Evolutionary conservation across 2,329 filamentous ascomycete species (phyloP), one percentile per base, ranked within the genome.

Genomic region (Endoconidiophora polonica): DNA sequence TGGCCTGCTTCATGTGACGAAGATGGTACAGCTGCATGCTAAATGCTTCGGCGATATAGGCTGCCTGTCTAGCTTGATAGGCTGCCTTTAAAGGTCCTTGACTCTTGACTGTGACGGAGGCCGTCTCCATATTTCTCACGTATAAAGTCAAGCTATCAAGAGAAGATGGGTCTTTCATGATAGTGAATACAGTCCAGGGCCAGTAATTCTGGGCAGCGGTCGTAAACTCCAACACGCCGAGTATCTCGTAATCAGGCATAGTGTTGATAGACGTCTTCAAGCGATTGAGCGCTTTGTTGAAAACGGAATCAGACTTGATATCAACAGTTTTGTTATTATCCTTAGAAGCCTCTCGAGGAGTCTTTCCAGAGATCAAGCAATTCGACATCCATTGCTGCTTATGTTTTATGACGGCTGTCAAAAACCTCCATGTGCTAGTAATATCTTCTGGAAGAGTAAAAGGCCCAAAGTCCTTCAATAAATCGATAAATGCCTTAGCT

Each of bases 371-470:
- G 38, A 96, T 76, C 6, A 98, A 72, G 60, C 88, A 94, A 54
- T 94, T 86, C 0, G 90, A 86, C 68, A 98, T 85, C 85, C 90
- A 96, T 60, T 94, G 88, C 61, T 98, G 91, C 55, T 86, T 81
- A 61, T 86, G 88, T 56, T 83, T 83, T 54, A 98, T 76, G 44
- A 96, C 81, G 2, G 82, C 80, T 2, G 88, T 84, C 48, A 96
- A 78, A 59, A 98, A 80, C 51, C 76, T 77, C 91, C 90, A 98
- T 18, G 86, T 81, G 5, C 72, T 70, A 40, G 77, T 74, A 39
- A 83, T 77, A 49, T 86, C 76, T 4, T 70, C 63, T 2, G 73
- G 65, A 56, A 86, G 71, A 48, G 75, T 70, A 52, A 91, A 74
- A 3, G 88, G 86, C 56, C 90, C 86, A 23, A 95, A 71, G 53